Conservation (phyloP, 345 rosid genomes). For the Turritis glabra region DNA sequence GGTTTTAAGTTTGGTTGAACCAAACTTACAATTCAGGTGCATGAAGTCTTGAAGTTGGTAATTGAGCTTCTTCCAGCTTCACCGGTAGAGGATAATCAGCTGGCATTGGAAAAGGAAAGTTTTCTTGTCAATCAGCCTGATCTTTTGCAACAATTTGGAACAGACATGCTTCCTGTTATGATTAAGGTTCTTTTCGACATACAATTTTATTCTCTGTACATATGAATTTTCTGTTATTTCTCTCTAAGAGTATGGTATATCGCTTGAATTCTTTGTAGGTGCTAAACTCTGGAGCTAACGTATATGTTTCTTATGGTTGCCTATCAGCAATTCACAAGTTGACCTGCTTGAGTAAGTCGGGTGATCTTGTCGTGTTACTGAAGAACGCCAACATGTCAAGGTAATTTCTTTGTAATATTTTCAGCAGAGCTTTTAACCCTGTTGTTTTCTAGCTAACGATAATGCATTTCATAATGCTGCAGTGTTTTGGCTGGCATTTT, state of each 20-base stretch:
- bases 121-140: slow-evolving; percentile 64
- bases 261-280: slow-evolving; percentile 50
- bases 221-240: slow-evolving; percentile 18
- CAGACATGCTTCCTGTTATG: slow-evolving; percentile 66
- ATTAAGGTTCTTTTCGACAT: slow-evolving; percentile 61
- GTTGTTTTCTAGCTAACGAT: slow-evolving; percentile 31
- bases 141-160: slow-evolving; percentile 60
- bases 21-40: slow-evolving; percentile 53
- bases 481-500: slow-evolving; percentile 91
- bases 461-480: slow-evolving; percentile 35
- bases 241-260: slow-evolving; percentile 19
- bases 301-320: slow-evolving; percentile 78
- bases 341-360: slow-evolving; percentile 63
- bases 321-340: slow-evolving; percentile 70
- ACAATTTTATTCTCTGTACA: slow-evolving; percentile 4
- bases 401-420: slow-evolving; percentile 33
- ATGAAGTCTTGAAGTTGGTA: slow-evolving; percentile 88
- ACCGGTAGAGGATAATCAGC: slow-evolving; percentile 45
- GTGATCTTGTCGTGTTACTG: slow-evolving; percentile 65
- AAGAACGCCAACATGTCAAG: slow-evolving; percentile 74
- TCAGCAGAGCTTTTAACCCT: slow-evolving; percentile 20
- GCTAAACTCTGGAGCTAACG: slow-evolving; percentile 83
- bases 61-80: slow-evolving; percentile 77
- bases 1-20: slow-evolving; percentile 8
- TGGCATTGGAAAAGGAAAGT: slow-evolving; percentile 57